Evolutionary conservation across 306 rosid genomes (phyloP), one percentile per base, ranked within the genome.

Genomic region (Pachyrhizus erosus): DNA sequence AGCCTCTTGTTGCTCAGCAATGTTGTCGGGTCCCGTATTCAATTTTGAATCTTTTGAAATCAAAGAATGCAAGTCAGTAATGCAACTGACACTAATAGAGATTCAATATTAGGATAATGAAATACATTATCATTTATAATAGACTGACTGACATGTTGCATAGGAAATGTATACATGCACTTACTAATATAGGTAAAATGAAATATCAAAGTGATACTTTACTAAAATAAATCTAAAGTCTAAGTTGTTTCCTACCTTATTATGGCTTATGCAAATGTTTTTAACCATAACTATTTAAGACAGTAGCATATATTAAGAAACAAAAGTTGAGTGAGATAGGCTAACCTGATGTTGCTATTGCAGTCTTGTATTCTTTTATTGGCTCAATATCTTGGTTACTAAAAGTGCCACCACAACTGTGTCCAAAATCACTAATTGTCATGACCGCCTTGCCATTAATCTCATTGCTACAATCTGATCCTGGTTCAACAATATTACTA

Each of bases 21-120:
- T 60, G 51, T 74, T 80, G 33, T 58, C 82, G 3, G 51, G 24
- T 26, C 26, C 43, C 0, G 21, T n/a, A 14, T 61, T 78, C 18
- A 40, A 46, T 64, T 69, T 72, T 80, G 89, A 78, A 77, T 84
- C 87, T 84, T 48, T 62, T 31, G 45, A 49, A 23, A 15, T 40
- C 43, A 65, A 29, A 70, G 46, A 70, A 42, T 46, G 49, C 4
- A 34, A 34, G 23, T 60, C 7, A 69, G 60, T 42, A 58, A 10
- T 33, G 18, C 51, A 75, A 11, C 46, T 3, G 13, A 60, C 24
- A 57, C 18, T 13, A 26, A 20, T 77, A 24, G 17, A 27, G 29
- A 66, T 34, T 61, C 15, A 72, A 27, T 9, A 72, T 72, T 9
- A 10, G 3, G 42, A 26, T 17, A 43, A 45, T 14, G 76, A 71